Base-by-base conservation (phyloP, 441 rosid species). In the Arabidopsis hybrid region DNA sequence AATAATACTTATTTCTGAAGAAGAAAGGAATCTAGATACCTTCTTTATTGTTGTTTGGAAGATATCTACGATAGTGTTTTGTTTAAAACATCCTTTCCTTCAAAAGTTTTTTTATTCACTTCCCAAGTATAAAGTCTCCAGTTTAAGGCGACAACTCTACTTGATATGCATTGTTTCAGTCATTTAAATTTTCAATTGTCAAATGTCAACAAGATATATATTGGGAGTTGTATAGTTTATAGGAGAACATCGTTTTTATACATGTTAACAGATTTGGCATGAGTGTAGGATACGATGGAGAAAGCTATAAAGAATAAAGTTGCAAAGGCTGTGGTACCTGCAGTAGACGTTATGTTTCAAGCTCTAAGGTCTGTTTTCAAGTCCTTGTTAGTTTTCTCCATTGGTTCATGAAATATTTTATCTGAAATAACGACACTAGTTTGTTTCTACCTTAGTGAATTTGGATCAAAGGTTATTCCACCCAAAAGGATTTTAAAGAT, bases 291-390 rank as follows among this genome's bases (percentile, higher is more conserved):
- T 82, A 78, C 93, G 43, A 86, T 94, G 99, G 99, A 96, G 88
- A 96, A 94, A 82, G 99, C 99, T 53, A 94, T 96, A 69, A 96
- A 96, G 88, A 91, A 96, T 82, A 96, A 94, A 91, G 99, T 96
- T 83, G 92, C 99, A 10, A 96, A 96, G 91, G 99, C 99, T 55
- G 99, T 96, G 67, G 99, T 96, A 64, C 99, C 99, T 75, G 99
- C 99, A 8, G 89, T 96, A 73, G 99, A 96, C 74, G 99, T 92
- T 79, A 89, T 94, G 98, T 96, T 91, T 89, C 96, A 87, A 73
- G 99, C 99, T 1, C 77, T 96, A 80, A 91, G 99, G 99, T 96
- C 67, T 64, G 90, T 69, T 55, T 62, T 60, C 17, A 67, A 56
- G 73, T 51, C 68, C 34, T 75, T 50, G 52, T 61, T 47, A 17